Percentiles rank a stretch among this genome's conserved stretches.
These are phyloP conservation scores for Strobilomyces dryophilus DNA, from an alignment of 768 basidiomycete species.

Conservation along the genomic window DNA sequence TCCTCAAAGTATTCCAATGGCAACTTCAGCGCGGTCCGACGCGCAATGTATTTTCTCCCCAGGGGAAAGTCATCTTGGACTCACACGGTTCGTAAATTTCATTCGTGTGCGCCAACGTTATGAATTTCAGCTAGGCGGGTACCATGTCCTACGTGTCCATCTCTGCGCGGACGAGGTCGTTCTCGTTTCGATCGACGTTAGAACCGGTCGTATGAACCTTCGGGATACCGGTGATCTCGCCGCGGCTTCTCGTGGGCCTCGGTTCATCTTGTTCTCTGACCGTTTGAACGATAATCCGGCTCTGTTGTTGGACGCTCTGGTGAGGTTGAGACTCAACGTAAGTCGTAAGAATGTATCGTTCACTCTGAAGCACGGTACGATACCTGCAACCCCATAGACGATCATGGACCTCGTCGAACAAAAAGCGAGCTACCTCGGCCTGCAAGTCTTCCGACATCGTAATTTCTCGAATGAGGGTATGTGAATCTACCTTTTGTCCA, in stretches of 20 bases:
- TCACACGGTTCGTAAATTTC: constrained; percentile 45
- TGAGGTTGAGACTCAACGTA: constrained; percentile 60
- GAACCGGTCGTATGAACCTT: constrained; percentile 75
- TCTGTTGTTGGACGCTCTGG: constrained; percentile 52
- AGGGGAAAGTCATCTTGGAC: constrained; percentile 54
- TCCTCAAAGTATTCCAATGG: constrained; percentile 53
- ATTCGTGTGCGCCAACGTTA: not conserved
- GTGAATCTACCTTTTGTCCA: constrained; percentile 5
- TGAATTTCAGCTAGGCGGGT: constrained; percentile 38
- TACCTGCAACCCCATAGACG: constrained; percentile 47
- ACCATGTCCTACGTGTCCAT: constrained; percentile 59
- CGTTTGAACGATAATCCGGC: constrained; percentile 68
- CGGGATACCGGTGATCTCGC: constrained; percentile 80
- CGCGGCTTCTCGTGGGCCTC: constrained; percentile 66
- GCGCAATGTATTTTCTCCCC: constrained; percentile 55
- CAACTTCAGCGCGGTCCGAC: constrained; percentile 50
- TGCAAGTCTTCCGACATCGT: constrained; percentile 65
- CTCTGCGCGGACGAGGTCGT: constrained; percentile 76
- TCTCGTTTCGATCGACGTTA: constrained; percentile 69
- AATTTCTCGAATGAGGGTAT: constrained; percentile 66
- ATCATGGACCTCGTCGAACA: constrained; percentile 80
- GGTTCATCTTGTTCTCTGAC: constrained; percentile 55
- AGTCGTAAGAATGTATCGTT: constrained; percentile 22
- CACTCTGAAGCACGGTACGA: not conserved
- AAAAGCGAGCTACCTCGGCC: constrained; percentile 79